Evolutionary conservation across 192 early-diverging fungal species (phyloP), one percentile per base, ranked within the genome.

Genomic region (Martensiomyces pterosporus): DNA sequence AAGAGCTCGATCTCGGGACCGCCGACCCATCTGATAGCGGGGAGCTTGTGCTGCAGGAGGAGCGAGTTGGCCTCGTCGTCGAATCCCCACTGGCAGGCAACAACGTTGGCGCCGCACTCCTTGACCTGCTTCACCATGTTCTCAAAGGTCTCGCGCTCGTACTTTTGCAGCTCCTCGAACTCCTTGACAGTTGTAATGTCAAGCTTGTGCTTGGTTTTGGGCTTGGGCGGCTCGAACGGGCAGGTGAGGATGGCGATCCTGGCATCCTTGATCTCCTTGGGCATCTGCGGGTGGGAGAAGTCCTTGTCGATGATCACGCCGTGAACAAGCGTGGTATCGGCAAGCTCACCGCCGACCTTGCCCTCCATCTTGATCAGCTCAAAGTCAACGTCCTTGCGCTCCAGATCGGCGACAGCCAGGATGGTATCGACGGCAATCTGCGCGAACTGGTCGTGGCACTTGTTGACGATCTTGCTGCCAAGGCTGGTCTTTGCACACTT

Each of bases 291-390:
- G 69, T 99, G 97, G 24, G 95, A 96, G 77, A 99, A 91, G 70
- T 99, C 97, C 82, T 99, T 99, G 78, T 99, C 97, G 22, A 99
- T 83, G n/a, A 99, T 87, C 56, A 99, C 94, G 58, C 97, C 97
- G 58, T 87, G 84, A 9, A 99, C 95, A 27, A 99, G 77, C 51
- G 85, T 69, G 42, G 95, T 92, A 60, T 99, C 95, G 24, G 80
- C 81, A 51, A 99, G 71, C 40, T 94, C 96, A 18, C 95, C 97
- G 53, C 97, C 97, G 39, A 97, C 85, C 67, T 97, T 96, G 57
- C 97, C 95, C 62, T 99, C 97, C 36, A 99, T 81, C 80, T 99
- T 99, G 81, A 99, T 99, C 66, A 99, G 79, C 77, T 99, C 97
- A 81, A 99, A 99, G 77, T 99, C 95, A 41, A 99, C 97, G 61